These are phyloP conservation scores for Eimeria praecox DNA, from an alignment of 169 alveolate species.

Conservation along the genomic window DNA sequence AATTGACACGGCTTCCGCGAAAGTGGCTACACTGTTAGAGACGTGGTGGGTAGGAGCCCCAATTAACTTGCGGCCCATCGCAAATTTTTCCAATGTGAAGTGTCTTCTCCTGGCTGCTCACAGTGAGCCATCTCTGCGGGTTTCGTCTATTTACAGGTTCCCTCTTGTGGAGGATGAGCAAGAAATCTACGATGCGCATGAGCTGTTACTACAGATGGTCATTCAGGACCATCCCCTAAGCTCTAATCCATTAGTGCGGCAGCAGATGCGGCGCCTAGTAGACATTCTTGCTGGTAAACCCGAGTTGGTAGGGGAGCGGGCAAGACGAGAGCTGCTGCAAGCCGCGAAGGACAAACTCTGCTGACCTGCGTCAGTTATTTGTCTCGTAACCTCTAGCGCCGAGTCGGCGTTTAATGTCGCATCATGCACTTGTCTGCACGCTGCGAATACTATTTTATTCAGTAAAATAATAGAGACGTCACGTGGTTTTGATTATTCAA, in stretches of 20 bases:
- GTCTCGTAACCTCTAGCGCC: background rate
- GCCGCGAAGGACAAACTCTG: conserved; percentile 62
- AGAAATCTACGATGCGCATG: conserved; percentile 71
- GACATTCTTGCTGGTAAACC: conserved; percentile 7
- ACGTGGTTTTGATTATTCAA: background rate
- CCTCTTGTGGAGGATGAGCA: conserved; percentile 79
- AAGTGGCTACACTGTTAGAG: conserved; percentile 45
- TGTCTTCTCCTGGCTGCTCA: background rate
- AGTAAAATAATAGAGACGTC: background rate
- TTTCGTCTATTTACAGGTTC: conserved; percentile 52
- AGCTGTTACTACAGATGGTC: conserved; percentile 43
- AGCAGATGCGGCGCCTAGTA: conserved; percentile 62
- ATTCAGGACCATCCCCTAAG: conserved; percentile 53
- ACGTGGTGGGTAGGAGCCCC: conserved; percentile 31
- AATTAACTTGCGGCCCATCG: background rate
- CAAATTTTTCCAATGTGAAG: background rate
- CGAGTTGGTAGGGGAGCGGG: conserved; percentile 59
- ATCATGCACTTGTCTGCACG: background rate
- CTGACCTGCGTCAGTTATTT: conserved; percentile 2
- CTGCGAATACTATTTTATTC: background rate
- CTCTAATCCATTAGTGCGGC: conserved; percentile 35
- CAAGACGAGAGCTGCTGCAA: conserved; percentile 57
- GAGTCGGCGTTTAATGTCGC: background rate
- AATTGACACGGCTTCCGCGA: background rate
- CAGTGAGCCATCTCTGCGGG: background rate